phyloP scores from a whole-genome alignment of 441 rosid species.

The Caryocar brasiliense region DNA sequence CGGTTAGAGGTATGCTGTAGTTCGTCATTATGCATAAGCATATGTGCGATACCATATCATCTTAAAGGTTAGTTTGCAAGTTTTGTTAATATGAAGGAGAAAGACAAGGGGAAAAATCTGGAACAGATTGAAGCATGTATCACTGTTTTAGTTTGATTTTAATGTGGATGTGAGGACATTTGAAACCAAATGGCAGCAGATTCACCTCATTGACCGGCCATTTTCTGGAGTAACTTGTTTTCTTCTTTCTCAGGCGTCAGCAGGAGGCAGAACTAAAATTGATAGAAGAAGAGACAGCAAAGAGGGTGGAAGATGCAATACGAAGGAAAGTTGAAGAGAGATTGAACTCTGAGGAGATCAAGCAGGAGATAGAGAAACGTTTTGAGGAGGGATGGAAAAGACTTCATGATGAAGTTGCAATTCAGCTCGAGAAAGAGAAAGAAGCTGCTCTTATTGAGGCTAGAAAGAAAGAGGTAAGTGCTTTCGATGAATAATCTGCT shows the following conservation, averaged over 20 bases:
- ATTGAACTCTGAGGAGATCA: constrained; percentile 64
- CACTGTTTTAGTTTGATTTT: constrained; percentile 17
- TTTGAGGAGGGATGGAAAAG: constrained; percentile 72
- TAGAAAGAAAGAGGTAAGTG: constrained; percentile 65
- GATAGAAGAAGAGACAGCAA: constrained; percentile 85
- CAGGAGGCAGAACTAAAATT: constrained; percentile 79
- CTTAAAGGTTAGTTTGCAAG: constrained; percentile 54
- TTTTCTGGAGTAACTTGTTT: constrained; percentile 37
- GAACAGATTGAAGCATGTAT: constrained; percentile 13
- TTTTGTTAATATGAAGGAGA: constrained; percentile 22
- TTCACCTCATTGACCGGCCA: constrained; percentile 5
- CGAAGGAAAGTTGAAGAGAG: constrained; percentile 66
- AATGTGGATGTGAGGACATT: constrained; percentile 31
- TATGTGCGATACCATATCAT: constrained; percentile 38
- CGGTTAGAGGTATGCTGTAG: constrained; percentile 76
- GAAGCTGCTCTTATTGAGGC: constrained; percentile 58
- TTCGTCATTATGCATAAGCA: constrained; percentile 41
- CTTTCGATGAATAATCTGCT: not conserved
- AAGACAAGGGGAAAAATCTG: constrained; percentile 6
- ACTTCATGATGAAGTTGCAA: constrained; percentile 57
- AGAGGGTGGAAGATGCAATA: constrained; percentile 76
- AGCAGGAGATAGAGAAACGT: constrained; percentile 50
- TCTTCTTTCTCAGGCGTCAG: constrained; percentile 63
- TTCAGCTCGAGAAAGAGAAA: constrained; percentile 79
- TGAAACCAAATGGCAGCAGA: constrained; percentile 18